A percentile compares a stretch with the other conserved stretches of the same genome.
phyloP scores from a whole-genome alignment of 2,329 filamentous ascomycete genomes.

The Aspergillus intermedius region DNA sequence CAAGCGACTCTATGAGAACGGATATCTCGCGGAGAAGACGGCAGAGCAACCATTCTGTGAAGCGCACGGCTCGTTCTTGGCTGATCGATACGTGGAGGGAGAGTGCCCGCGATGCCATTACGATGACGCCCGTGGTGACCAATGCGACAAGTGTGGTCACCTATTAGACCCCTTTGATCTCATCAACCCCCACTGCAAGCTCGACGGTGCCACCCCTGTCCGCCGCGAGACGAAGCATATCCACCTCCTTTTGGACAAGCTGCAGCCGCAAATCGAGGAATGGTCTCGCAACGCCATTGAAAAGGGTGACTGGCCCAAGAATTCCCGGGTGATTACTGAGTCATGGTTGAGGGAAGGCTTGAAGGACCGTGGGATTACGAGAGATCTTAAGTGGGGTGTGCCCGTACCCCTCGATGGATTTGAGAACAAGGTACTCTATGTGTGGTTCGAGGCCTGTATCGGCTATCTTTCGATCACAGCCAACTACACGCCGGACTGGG shows the following conservation, averaged over 20 bases:
- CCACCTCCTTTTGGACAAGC: conserved; percentile 77
- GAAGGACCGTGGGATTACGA: conserved; percentile 79
- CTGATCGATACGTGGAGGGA: conserved; percentile 62
- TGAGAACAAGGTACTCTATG: conserved; percentile 78
- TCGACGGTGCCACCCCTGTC: conserved; percentile 76
- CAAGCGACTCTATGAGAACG: conserved; percentile 76
- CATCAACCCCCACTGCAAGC: conserved; percentile 83
- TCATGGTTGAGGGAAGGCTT: conserved; percentile 63
- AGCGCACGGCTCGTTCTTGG: conserved; percentile 57
- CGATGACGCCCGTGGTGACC: conserved; percentile 64
- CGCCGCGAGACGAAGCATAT: conserved; percentile 81
- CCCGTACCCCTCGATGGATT: conserved; percentile 55
- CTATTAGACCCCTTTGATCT: conserved; percentile 67
- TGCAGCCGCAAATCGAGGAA: conserved; percentile 67
- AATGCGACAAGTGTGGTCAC: conserved; percentile 68
- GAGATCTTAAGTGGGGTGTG: conserved; percentile 87
- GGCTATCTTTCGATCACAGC: conserved; percentile 94
- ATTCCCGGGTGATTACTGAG: conserved; percentile 40
- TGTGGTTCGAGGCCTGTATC: conserved; percentile 89
- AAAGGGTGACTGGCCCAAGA: conserved; percentile 53
- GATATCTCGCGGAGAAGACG: conserved; percentile 77
- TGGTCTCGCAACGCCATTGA: conserved; percentile 71
- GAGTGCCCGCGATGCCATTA: conserved; percentile 50
- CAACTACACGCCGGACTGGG: conserved; percentile 80
- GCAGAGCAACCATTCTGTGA: conserved; percentile 89